Base-by-base conservation (phyloP, 306 rosid genomes). In the Rosa chinensis region DNA sequence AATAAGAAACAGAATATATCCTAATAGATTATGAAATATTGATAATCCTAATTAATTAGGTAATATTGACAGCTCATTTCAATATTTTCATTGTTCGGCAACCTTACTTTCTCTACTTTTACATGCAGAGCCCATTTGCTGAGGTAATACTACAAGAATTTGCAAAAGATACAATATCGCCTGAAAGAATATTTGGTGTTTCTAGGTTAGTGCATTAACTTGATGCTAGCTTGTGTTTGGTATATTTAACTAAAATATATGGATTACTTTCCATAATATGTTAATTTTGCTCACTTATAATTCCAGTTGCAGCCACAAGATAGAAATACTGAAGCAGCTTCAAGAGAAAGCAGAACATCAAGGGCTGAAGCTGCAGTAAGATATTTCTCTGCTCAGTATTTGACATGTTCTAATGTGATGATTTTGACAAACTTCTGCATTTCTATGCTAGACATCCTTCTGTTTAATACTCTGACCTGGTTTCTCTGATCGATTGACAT, bases 291-390 rank as follows among this genome's bases (percentile, higher is more conserved):
- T 66, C 35, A 12, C 21, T 37, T 78, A 74, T 4, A 40, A 16
- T 43, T 82, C 62, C 67, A 52, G 35, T 79, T 81, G n/a, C 78
- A 91, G 93, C 76, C 98, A 94, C 21, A 92, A 94, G 85, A 91
- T 90, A 53, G 90, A 92, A 84, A 92, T 90, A 84, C 77, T 94
- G 76, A 92, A 92, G 91, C 86, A 82, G 81, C 92, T 94, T 74
- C 97, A 94, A 70, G 87, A 86, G 80, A 87, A 73, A 6, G 25
- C 61, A 55, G 61, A 55, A 81, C 87, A 94, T 82, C 91, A 88
- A 81, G 97, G 94, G 21, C 76, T 94, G 78, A 87, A 76, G 73
- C 87, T 92, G 14, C 98, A 92, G 97, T 94, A 87, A 88, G 94
- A 68, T 75, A 39, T 69, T 70, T 55, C 53, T 76, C 72, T 75